Conservation (phyloP, 169 alveolate species). For the Plasmodium ovale region DNA sequence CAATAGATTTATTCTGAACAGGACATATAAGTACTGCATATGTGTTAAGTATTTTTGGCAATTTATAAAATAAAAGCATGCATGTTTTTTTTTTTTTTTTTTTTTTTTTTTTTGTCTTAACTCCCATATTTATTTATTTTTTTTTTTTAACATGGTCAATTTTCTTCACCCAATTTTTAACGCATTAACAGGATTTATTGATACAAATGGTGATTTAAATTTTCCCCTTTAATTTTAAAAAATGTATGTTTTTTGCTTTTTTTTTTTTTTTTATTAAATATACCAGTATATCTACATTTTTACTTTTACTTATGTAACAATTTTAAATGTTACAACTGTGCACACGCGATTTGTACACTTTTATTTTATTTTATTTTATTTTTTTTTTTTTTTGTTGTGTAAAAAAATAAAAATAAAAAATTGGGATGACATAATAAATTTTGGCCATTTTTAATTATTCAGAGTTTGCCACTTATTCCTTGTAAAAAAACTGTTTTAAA, state of each 20-base stretch:
- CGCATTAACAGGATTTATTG: conserved; percentile 24
- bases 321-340: conserved; percentile 43
- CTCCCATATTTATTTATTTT: neutral
- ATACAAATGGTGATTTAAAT: conserved; percentile 10
- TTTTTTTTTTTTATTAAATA: conserved; percentile 6
- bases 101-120: conserved; percentile 18
- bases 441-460: conserved; percentile 6
- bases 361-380: too few relatives aligned
- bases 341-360: conserved; percentile 60
- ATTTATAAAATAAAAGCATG: conserved; percentile 22
- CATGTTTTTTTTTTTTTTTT: conserved; percentile 24
- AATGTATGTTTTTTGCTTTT: neutral
- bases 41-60: conserved; percentile 15
- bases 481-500: neutral
- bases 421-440: neutral
- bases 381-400: conserved; percentile 17
- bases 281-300: conserved; percentile 20
- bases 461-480: conserved; percentile 2
- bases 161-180: neutral
- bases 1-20: conserved; percentile 71
- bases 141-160: neutral
- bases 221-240: conserved; percentile 15
- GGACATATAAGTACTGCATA: conserved; percentile 5
- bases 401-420: conserved; percentile 30
- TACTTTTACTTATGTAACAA: conserved; percentile 9